These are phyloP conservation scores for Colletotrichum sp. DNA, from an alignment of 2,329 filamentous ascomycete genomes.

Conservation along the genomic window DNA sequence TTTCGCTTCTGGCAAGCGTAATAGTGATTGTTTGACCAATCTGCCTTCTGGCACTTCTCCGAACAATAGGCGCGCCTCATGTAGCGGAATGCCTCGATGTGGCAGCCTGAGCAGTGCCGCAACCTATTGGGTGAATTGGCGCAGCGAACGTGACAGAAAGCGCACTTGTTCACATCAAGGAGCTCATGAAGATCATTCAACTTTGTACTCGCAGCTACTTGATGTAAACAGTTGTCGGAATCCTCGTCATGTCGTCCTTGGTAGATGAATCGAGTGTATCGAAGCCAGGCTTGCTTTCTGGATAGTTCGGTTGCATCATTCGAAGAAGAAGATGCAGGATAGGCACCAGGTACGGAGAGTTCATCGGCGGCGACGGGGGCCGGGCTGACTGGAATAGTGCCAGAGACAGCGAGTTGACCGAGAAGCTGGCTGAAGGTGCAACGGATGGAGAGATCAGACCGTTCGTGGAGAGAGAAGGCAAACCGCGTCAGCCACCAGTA, in stretches of 20 bases:
- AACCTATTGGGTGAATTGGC: not conserved
- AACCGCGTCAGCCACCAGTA: constrained; percentile 15
- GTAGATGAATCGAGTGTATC: constrained; percentile 6
- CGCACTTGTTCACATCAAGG: not conserved
- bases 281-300: not conserved
- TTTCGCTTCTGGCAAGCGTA: constrained; percentile 1
- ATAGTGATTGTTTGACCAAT: constrained; percentile 9
- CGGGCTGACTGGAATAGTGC: not conserved
- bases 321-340: not conserved
- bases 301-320: not conserved
- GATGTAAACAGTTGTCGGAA: not conserved
- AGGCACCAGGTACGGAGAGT: not conserved
- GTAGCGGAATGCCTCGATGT: not conserved
- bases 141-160: not conserved
- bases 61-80: constrained; percentile 13
- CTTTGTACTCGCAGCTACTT: not conserved
- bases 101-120: constrained; percentile 12
- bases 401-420: not conserved
- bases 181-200: not conserved
- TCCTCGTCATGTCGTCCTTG: constrained; percentile 6
- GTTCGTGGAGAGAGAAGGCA: constrained; percentile 13
- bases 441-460: not conserved
- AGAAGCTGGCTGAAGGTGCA: constrained; percentile 17
- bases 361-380: not conserved
- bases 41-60: constrained; percentile 1